phyloP scores from a whole-genome alignment of 2,329 filamentous ascomycete species.

The Aspergillus pseudonomiae region DNA sequence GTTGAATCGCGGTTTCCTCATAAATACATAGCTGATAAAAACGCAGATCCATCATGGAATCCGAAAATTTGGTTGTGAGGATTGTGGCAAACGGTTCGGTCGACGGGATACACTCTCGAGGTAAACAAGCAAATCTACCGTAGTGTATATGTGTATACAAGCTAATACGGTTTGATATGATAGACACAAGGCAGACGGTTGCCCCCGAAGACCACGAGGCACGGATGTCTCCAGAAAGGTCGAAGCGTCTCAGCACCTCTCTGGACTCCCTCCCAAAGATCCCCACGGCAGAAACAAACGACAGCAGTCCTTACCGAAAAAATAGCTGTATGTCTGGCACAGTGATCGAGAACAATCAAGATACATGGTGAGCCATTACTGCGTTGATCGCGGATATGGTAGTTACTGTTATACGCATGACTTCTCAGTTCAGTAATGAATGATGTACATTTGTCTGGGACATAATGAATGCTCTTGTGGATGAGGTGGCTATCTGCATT shows the following conservation, averaged over 20 bases:
- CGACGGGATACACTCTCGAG: constrained; percentile 81
- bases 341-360: background rate
- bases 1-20: constrained; percentile 24
- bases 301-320: background rate
- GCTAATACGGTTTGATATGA: constrained; percentile 4
- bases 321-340: background rate
- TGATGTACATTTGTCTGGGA: constrained; percentile 1
- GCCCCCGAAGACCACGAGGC: constrained; percentile 12
- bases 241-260: background rate
- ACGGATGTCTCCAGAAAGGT: background rate
- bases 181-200: constrained; percentile 24
- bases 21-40: constrained; percentile 50
- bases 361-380: background rate
- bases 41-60: constrained; percentile 71
- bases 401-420: background rate
- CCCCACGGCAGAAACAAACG: background rate
- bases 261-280: background rate
- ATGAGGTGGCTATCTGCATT: constrained; percentile 1
- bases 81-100: constrained; percentile 72
- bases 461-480: background rate
- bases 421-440: background rate
- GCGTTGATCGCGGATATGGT: constrained; percentile 12
- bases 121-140: constrained; percentile 49
- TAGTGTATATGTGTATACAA: background rate
- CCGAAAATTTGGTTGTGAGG: constrained; percentile 69